A percentile compares a stretch with the other conserved stretches of the same genome.
Evolutionary conservation across 805 yeast genomes (phyloP).

Genomic region (Ascoidea rubescens): DNA sequence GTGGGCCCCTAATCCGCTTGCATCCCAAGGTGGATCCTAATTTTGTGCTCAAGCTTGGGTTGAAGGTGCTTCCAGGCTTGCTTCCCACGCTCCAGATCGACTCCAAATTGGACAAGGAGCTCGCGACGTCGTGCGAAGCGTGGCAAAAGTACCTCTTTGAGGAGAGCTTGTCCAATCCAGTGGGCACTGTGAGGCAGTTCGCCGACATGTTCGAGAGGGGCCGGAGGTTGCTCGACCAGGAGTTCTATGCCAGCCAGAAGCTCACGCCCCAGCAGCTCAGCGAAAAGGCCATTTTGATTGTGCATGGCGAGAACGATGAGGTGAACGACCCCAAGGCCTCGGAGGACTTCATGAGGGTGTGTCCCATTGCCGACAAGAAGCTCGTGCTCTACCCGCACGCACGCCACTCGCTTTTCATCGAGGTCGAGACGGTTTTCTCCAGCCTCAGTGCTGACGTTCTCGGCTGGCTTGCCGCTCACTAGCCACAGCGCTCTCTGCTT

Average conservation of each 20-base stretch:
- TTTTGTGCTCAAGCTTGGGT: conserved; percentile 22
- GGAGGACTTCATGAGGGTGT: conserved; percentile 23
- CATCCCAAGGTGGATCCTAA: conserved; percentile 51
- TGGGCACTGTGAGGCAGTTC: conserved; percentile 41
- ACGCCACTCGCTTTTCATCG: conserved; percentile 22
- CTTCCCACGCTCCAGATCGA: conserved; percentile 39
- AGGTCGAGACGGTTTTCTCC: conserved; percentile 26
- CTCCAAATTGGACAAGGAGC: conserved; percentile 40
- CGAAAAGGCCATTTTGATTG: conserved; percentile 34
- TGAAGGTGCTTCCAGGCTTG: conserved; percentile 25
- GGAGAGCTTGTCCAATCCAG: conserved; percentile 30
- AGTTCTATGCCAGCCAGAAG: conserved; percentile 14
- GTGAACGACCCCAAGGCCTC: conserved; percentile 42
- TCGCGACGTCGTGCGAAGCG: conserved; percentile 33
- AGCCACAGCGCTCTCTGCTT: background rate
- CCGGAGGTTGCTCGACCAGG: conserved; percentile 27
- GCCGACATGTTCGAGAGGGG: conserved; percentile 54
- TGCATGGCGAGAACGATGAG: conserved; percentile 53
- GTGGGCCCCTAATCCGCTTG: conserved; percentile 47
- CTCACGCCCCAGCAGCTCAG: no score
- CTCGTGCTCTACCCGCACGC: conserved; percentile 15
- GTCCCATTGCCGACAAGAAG: conserved; percentile 16
- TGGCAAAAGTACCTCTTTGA: conserved; percentile 31
- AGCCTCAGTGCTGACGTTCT: conserved; percentile 23
- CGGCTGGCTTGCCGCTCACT: conserved; percentile 22